Conservation (phyloP, 2,329 filamentous ascomycete species). For the Mariannaea sp. region DNA sequence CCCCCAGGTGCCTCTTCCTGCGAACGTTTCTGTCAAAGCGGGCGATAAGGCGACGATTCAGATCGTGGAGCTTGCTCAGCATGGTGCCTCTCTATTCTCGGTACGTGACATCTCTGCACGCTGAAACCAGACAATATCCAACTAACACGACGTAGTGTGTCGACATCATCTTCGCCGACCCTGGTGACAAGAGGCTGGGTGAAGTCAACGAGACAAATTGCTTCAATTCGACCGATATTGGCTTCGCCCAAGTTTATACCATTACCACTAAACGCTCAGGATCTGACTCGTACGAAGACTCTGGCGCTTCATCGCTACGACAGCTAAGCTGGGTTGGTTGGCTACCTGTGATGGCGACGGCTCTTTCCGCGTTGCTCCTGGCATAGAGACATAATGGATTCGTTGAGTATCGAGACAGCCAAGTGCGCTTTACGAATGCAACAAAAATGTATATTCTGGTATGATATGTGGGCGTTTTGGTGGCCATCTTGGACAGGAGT, state of each 20-base stretch:
- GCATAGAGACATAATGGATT: not conserved
- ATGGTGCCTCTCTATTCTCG: constrained; percentile 82
- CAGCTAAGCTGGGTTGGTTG: constrained; percentile 45
- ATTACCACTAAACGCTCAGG: constrained; percentile 56
- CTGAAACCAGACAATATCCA: not conserved
- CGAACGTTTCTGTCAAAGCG: constrained; percentile 68
- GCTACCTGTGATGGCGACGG: constrained; percentile 47
- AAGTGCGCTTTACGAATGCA: constrained; percentile 3
- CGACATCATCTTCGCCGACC: constrained; percentile 89
- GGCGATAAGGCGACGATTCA: constrained; percentile 95
- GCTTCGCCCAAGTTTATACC: constrained; percentile 78
- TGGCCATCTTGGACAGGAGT: no score
- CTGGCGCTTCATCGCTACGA: constrained; percentile 32
- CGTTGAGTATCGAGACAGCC: not conserved
- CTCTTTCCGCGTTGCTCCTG: constrained; percentile 48
- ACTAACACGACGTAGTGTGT: constrained; percentile 68
- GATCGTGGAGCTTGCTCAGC: constrained; percentile 79
- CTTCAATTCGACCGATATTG: constrained; percentile 81
- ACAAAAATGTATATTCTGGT: constrained; percentile 33
- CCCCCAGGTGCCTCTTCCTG: constrained; percentile 84
- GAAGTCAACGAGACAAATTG: constrained; percentile 83
- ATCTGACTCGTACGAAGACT: constrained; percentile 39
- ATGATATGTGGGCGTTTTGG: constrained; percentile 35
- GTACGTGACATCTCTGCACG: constrained; percentile 52
- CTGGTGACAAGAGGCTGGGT: constrained; percentile 67